These are phyloP conservation scores for Globisporangium mamillatum DNA, from an alignment of 352 stramenopile species.

Conservation along the genomic window DNA sequence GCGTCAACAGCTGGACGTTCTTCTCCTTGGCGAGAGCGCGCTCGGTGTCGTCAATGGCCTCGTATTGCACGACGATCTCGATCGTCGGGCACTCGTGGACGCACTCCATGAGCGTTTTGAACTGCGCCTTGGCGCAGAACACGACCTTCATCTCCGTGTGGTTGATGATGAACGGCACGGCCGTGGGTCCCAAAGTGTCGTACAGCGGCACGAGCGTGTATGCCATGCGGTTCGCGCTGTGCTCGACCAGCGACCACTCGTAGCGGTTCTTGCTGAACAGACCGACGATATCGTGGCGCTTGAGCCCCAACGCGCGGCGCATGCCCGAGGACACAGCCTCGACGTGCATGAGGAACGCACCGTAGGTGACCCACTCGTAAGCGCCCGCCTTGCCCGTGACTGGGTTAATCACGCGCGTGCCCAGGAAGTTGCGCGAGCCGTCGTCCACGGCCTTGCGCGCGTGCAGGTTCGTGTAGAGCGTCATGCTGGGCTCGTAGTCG, in stretches of 20 bases:
- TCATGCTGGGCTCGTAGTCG: conserved; percentile 42
- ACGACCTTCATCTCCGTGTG: conserved; percentile 72
- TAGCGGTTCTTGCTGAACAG: conserved; percentile 57
- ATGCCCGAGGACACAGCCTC: conserved; percentile 33
- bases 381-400: conserved; percentile 31
- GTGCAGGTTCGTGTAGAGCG: conserved; percentile 56
- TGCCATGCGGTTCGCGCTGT: conserved; percentile 56
- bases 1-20: not conserved
- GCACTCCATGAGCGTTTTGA: conserved; percentile 35
- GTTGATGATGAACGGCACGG: conserved; percentile 72
- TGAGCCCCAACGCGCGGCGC: conserved; percentile 27
- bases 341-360: conserved; percentile 43
- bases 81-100: conserved; percentile 42
- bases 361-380: conserved; percentile 56
- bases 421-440: conserved; percentile 46
- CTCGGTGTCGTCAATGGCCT: conserved; percentile 27
- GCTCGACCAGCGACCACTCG: conserved; percentile 63
- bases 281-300: conserved; percentile 44
- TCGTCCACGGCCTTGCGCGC: conserved; percentile 43
- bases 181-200: conserved; percentile 39
- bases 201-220: conserved; percentile 69
- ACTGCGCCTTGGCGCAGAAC: conserved; percentile 57
- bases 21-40: conserved; percentile 7
- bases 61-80: conserved; percentile 53
- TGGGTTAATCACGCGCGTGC: conserved; percentile 35